A percentile compares a stretch with the other conserved stretches of the same genome.
phyloP scores from a whole-genome alignment of 352 stramenopile species.

The Peronosclerospora sorghi region DNA sequence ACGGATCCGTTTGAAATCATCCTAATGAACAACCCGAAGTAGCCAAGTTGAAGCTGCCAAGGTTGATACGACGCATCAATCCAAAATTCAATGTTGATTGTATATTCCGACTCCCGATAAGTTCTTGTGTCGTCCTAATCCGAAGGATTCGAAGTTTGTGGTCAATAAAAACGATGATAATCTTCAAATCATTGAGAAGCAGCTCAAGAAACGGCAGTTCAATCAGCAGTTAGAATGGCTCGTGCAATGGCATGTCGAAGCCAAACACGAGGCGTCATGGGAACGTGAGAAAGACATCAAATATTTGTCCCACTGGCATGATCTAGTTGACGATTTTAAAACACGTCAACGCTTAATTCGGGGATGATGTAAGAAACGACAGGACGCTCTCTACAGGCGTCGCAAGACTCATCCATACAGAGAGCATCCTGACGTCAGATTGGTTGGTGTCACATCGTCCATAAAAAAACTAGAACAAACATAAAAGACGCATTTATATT shows the following conservation, averaged over 20 bases:
- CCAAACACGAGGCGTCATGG: background rate
- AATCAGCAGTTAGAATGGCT: background rate
- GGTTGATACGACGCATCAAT: background rate
- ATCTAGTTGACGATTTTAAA: background rate
- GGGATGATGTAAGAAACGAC: too few relatives aligned
- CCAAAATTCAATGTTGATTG: background rate
- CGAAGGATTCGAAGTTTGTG: background rate
- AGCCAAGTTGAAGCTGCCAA: background rate
- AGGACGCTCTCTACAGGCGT: too few relatives aligned
- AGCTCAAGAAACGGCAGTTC: background rate
- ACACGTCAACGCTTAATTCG: background rate
- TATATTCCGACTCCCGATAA: background rate
- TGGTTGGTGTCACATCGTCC: too few relatives aligned
- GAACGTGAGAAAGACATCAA: background rate
- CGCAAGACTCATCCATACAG: too few relatives aligned
- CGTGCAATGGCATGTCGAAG: background rate
- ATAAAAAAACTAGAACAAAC: too few relatives aligned
- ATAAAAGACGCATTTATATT: too few relatives aligned
- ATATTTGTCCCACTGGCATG: background rate
- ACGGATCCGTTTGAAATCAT: background rate
- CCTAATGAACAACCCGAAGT: background rate
- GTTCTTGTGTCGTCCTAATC: background rate
- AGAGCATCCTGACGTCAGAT: too few relatives aligned
- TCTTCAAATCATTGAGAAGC: constrained; percentile 33
- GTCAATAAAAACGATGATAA: constrained; percentile 1